Base-by-base conservation (phyloP, 2,329 filamentous ascomycete genomes). In the Phoma sp. region DNA sequence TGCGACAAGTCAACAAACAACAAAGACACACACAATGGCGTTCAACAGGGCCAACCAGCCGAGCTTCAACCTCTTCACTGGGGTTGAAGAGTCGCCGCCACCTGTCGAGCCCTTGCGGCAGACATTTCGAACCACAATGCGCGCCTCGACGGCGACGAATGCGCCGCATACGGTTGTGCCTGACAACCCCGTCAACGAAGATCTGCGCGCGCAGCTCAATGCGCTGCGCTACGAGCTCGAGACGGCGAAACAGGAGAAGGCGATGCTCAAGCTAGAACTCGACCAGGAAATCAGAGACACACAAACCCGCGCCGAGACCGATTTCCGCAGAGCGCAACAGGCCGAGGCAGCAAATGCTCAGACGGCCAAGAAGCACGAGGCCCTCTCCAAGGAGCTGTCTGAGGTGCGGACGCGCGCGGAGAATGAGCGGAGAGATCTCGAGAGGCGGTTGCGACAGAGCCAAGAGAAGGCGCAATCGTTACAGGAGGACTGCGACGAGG, bases 171-270 rank as follows among this genome's bases (percentile, higher is more conserved):
- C 68, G 3, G 66, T 74, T 13, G 66, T 72, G n/a, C 61, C 75
- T 40, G 66, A 75, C 25, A 77, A 80, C 51, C 68, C 73, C 59
- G 70, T 73, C 63, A 88, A 85, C 55, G 93, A 98, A 68, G 89
- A 93, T 60, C 82, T 98, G 24, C 93, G 93, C 69, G 91, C 93
- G 2, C 91, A 97, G 75, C 81, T 98, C 37, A 95, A 93, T 58
- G 90, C 91, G 0, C 79, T 97, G 45, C 88, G 88, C 58, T 99
- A 97, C 77, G 91, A 93, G 54, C 82, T 96, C 61, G 90, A 92
- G 67, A 93, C 90, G 14, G 79, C 90, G 47, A 93, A 93, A 66
- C 91, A 96, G 64, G 93, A 98, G 69, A 88, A 90, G 64, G 91
- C 96, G 53, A 84, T 97, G 66, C 80, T 87, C 42, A 82, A 86